A percentile compares a stretch with the other conserved stretches of the same genome.
Evolutionary conservation across 768 basidiomycete genomes (phyloP).

Genomic region (Naganishia vaughanmartiniae): DNA sequence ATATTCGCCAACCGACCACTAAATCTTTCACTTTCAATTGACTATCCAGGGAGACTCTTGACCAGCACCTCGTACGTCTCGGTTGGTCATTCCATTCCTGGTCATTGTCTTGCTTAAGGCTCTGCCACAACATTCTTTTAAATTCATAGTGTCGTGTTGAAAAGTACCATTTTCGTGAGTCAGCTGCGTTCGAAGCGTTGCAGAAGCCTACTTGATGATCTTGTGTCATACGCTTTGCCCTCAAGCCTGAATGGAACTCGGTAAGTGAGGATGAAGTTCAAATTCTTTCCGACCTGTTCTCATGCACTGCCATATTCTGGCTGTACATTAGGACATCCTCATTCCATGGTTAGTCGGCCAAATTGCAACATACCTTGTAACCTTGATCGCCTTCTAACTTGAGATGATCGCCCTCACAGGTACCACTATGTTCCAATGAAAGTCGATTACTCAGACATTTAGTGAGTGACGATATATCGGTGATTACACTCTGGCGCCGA

Average conservation of each 20-base stretch:
- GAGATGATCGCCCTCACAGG: constrained; percentile 7
- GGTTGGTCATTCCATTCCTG: background rate
- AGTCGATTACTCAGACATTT: constrained; percentile 48
- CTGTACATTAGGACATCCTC: too few species aligned
- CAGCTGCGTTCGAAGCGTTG: too few species aligned
- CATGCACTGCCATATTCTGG: too few species aligned
- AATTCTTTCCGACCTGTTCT: too few species aligned
- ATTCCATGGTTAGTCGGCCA: background rate
- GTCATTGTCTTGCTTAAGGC: background rate
- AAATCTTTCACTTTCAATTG: background rate
- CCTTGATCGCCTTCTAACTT: background rate
- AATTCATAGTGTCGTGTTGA: constrained; percentile 38
- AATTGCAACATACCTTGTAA: too few species aligned
- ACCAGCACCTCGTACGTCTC: constrained; percentile 34
- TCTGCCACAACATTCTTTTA: background rate
- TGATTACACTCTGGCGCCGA: background rate
- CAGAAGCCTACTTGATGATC: too few species aligned
- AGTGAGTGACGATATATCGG: constrained; percentile 36
- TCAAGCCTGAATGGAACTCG: too few species aligned
- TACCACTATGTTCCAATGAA: constrained; percentile 50
- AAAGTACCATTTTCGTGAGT: constrained; percentile 47
- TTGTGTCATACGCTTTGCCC: too few species aligned
- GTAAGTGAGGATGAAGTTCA: too few species aligned
- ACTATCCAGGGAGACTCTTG: constrained; percentile 39
- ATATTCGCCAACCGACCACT: background rate